Conservation (phyloP, 768 basidiomycete species). For the Nidularia pulvinata region DNA sequence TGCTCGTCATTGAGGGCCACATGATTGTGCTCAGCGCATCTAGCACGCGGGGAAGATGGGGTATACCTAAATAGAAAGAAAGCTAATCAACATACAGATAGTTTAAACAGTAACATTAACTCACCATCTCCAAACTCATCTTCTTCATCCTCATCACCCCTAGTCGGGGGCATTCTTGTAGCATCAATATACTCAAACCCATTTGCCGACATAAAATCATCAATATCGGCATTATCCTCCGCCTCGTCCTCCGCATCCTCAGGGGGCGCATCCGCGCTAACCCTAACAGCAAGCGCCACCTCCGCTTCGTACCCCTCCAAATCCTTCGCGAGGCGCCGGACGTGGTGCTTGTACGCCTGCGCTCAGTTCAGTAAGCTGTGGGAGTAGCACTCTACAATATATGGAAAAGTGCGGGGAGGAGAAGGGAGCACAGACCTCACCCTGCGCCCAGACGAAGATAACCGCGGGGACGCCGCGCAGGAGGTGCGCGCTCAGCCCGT, state of each 20-base stretch:
- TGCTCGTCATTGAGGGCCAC: constrained; percentile 77
- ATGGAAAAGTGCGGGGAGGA: background rate
- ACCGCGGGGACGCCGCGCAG: constrained; percentile 62
- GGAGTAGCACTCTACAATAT: background rate
- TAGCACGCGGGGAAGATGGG: constrained; percentile 62
- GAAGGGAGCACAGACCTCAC: constrained; percentile 49
- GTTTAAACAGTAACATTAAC: background rate
- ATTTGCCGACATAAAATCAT: constrained; percentile 63
- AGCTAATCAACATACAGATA: background rate
- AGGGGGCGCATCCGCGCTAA: constrained; percentile 23
- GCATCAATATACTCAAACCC: constrained; percentile 83
- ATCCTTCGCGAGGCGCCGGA: constrained; percentile 45
- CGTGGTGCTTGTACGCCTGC: constrained; percentile 60
- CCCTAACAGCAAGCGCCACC: constrained; percentile 67
- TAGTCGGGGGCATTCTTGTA: constrained; percentile 16
- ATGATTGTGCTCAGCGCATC: constrained; percentile 86
- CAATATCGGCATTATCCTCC: constrained; percentile 53
- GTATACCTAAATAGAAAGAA: constrained; percentile 33
- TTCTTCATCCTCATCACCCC: constrained; percentile 2
- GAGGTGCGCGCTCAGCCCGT: constrained; percentile 36
- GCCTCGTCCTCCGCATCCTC: constrained; percentile 12
- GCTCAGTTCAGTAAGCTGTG: background rate
- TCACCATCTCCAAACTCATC: constrained; percentile 19
- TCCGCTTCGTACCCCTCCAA: constrained; percentile 61
- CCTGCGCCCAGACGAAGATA: constrained; percentile 68